These are phyloP conservation scores for Serendipita vermifera DNA, from an alignment of 768 basidiomycete species.

Conservation along the genomic window DNA sequence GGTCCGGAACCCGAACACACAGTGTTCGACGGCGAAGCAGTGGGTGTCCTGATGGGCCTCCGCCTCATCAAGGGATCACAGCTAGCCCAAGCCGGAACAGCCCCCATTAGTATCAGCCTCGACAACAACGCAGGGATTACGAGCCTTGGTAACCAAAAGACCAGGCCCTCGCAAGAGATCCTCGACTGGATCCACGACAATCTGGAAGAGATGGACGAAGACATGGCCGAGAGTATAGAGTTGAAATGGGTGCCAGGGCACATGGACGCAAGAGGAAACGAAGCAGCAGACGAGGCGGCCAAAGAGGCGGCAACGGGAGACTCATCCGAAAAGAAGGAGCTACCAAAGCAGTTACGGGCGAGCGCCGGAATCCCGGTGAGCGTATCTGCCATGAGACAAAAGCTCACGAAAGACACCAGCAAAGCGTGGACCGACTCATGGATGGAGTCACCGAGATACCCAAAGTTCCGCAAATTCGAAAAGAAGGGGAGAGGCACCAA, in stretches of 20 bases:
- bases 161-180: neutral
- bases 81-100: too few species aligned
- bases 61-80: slow-evolving; percentile 18
- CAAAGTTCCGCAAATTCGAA: too few species aligned
- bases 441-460: neutral
- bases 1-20: slow-evolving; percentile 19
- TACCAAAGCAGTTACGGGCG: neutral
- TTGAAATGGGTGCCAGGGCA: neutral
- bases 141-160: neutral
- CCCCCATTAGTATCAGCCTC: slow-evolving; percentile 8
- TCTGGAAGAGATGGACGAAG: neutral
- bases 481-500: too few species aligned
- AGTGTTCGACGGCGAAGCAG: slow-evolving; percentile 24
- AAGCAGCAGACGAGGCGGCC: neutral
- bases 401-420: neutral
- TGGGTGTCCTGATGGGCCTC: slow-evolving; percentile 21
- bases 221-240: neutral
- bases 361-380: neutral
- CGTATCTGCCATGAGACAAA: neutral
- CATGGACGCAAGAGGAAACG: neutral
- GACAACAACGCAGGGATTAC: slow-evolving; percentile 15
- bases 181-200: neutral
- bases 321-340: neutral
- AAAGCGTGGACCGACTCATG: neutral
- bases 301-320: neutral